Base-by-base conservation (phyloP, 164 flowering plant genomes). In the Nymphaea colorata region DNA sequence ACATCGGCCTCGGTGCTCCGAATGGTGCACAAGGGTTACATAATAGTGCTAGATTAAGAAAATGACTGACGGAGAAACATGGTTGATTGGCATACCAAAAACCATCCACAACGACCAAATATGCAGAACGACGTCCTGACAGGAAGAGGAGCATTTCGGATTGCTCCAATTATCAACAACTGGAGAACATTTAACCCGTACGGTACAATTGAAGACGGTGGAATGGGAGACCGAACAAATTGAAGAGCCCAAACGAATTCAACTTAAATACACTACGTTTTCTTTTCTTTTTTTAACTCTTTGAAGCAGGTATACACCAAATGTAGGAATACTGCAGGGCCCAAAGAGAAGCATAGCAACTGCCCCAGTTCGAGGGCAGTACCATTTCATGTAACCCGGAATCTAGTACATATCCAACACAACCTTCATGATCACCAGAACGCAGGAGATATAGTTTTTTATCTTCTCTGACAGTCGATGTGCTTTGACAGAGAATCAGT, bases 401-500 rank as follows among this genome's bases (percentile, higher is more conserved):
- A 25, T 25, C 36, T 25, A 25, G 36, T 25, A 25, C 36, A 25
- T 25, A 25, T 25, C 36, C 36, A 25, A 25, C 36, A 25, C 0
- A 25, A 25, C 36, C 36, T 25, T 25, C 36, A 25, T 25, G 36
- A 25, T 25, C 36, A 25, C 36, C 36, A 25, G 36, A 25, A 25
- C 1, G 36, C 36, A 25, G 36, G 36, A 25, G 36, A 1, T 25
- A 25, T 1, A 25, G 36, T 25, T 25, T 25, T 25, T 25, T 0
- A 25, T 25, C 36, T 25, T 25, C 36, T 25, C 36, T 25, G 36
- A 25, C 36, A 25, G 36, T 25, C 36, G 36, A 25, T 25, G 36
- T n/a, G 63, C 63, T 61, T 61, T n/a, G 7, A 61, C 41, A 64
- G 60, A 42, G 43, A 59, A 64, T 72, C 57, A 72, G 43, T 72